Evolutionary conservation across 768 basidiomycete genomes (phyloP).

Genomic region (Suillus alpinus): DNA sequence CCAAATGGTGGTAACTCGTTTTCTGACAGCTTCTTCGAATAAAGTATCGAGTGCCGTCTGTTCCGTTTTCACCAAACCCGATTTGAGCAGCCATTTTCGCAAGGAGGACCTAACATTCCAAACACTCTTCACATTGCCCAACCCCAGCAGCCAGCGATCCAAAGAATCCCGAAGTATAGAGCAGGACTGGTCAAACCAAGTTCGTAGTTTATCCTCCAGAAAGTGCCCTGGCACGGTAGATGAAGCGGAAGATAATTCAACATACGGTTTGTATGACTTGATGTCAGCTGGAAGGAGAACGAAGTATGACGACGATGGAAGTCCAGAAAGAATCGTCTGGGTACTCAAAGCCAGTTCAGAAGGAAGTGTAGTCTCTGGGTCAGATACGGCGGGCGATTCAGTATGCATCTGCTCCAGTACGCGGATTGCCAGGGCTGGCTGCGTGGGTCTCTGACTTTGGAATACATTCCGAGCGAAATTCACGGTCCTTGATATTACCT

Average conservation of each 20-base stretch:
- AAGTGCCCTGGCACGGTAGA: conserved; percentile 44
- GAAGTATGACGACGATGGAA: conserved; percentile 85
- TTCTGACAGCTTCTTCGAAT: conserved; percentile 54
- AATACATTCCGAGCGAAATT: conserved; percentile 58
- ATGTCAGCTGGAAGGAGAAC: conserved; percentile 71
- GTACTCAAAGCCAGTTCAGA: conserved; percentile 63
- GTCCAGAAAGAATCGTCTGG: conserved; percentile 57
- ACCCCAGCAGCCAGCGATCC: conserved; percentile 54
- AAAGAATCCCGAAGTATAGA: conserved; percentile 43
- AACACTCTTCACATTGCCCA: conserved; percentile 62
- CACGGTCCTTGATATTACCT: conserved; percentile 58
- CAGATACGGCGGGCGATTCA: conserved; percentile 33
- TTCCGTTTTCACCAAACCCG: conserved; percentile 49
- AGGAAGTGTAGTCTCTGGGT: conserved; percentile 33
- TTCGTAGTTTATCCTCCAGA: conserved; percentile 46
- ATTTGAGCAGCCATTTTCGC: conserved; percentile 43
- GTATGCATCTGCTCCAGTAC: conserved; percentile 65
- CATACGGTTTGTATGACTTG: conserved; percentile 80
- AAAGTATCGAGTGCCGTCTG: conserved; percentile 37
- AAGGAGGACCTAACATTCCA: conserved; percentile 66
- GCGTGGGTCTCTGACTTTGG: conserved; percentile 28
- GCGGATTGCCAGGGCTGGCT: conserved; percentile 48
- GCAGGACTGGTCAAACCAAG: conserved; percentile 63
- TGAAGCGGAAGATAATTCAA: conserved; percentile 64
- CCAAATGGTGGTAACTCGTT: conserved; percentile 61